Evolutionary conservation across 805 yeast genomes (phyloP).

Genomic region (Pichia membranifaciens): DNA sequence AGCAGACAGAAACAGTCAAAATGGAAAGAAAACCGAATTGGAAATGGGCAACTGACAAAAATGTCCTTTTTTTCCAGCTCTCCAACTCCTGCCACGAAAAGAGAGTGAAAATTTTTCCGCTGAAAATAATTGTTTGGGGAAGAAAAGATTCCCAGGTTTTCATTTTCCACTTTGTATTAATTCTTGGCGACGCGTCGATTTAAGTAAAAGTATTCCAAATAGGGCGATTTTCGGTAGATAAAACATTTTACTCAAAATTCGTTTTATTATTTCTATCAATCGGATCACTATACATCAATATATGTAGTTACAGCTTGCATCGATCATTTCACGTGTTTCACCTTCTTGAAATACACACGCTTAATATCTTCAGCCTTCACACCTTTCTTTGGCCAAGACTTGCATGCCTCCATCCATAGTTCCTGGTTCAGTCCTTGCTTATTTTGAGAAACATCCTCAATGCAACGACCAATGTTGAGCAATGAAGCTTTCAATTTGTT

Average conservation of each 20-base stretch:
- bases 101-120: too few relatives aligned
- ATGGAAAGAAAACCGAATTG: not conserved
- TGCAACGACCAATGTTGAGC: constrained; percentile 27
- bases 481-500: constrained; percentile 25
- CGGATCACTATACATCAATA: not conserved
- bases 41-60: not conserved
- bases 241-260: too few relatives aligned
- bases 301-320: not conserved
- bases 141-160: too few relatives aligned
- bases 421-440: constrained; percentile 22
- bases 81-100: too few relatives aligned
- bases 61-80: not conserved
- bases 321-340: constrained; percentile 11
- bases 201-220: too few relatives aligned
- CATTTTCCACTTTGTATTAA: too few relatives aligned
- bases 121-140: too few relatives aligned
- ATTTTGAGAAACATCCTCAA: constrained; percentile 22
- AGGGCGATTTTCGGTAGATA: too few relatives aligned
- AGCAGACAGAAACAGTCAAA: not conserved
- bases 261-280: not conserved
- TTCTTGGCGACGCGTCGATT: too few relatives aligned
- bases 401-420: constrained; percentile 29
- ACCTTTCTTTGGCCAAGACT: constrained; percentile 31
- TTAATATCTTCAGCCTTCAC: constrained; percentile 27
- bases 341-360: constrained; percentile 30